phyloP scores from a whole-genome alignment of 1,284 basidiomycete species.

The Gomphus bonarii region DNA sequence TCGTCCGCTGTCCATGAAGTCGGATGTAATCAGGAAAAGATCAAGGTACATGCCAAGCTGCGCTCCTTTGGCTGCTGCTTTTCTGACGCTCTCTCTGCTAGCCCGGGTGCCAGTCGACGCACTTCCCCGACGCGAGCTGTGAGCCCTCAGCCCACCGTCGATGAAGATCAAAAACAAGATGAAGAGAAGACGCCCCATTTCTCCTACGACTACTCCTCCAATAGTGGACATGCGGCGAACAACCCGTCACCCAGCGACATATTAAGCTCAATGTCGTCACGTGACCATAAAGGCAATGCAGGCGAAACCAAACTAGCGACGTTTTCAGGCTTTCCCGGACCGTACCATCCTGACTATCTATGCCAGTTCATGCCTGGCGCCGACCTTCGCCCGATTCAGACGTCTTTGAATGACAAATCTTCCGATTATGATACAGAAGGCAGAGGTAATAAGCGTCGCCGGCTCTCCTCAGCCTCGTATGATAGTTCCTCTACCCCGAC shows the following conservation, averaged over 20 bases:
- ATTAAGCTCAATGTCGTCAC: conserved; percentile 1
- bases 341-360: conserved; percentile 61
- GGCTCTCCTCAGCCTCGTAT: conserved; percentile 60
- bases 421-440: conserved; percentile 21
- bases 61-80: conserved; percentile 30
- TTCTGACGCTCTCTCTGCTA: conserved; percentile 53
- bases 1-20: conserved; percentile 79
- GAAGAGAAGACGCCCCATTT: conserved; percentile 14
- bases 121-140: conserved; percentile 45
- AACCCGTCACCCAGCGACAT: conserved; percentile 9
- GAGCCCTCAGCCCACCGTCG: conserved; percentile 7
- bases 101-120: conserved; percentile 62
- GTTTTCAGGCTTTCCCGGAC: conserved; percentile 41
- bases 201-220: conserved; percentile 14
- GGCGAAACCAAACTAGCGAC: neutral
- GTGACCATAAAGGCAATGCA: neutral
- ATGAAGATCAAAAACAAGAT: conserved; percentile 4
- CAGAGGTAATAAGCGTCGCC: conserved; percentile 49
- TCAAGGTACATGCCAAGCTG: conserved; percentile 65
- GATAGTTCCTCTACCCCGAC: conserved; percentile 25
- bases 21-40: conserved; percentile 73
- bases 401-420: conserved; percentile 32
- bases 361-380: conserved; percentile 34
- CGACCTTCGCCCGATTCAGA: conserved; percentile 34
- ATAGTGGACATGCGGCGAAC: conserved; percentile 5